Percentiles rank a stretch among this genome's conserved stretches.
These are phyloP conservation scores for Tremellales sp. DNA, from an alignment of 1,284 basidiomycete genomes.

Conservation along the genomic window DNA sequence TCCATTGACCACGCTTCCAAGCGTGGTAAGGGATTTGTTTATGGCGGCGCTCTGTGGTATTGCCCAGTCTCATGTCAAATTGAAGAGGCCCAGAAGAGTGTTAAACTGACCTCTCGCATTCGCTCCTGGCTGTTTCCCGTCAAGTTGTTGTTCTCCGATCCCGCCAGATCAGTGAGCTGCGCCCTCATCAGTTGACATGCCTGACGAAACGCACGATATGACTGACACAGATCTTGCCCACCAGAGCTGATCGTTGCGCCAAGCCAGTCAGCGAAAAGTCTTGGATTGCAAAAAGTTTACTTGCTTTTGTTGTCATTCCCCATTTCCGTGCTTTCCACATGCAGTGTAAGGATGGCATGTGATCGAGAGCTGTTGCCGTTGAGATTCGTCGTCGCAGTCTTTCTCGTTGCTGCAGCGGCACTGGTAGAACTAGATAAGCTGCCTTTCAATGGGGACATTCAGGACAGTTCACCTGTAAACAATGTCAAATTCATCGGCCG, in stretches of 20 bases:
- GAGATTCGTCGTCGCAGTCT: constrained; percentile 75
- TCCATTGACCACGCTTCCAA: constrained; percentile 78
- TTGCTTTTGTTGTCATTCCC: constrained; percentile 48
- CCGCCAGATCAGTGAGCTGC: constrained; percentile 72
- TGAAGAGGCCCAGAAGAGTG: too few species aligned
- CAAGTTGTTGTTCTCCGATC: constrained; percentile 81
- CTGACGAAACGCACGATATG: neutral
- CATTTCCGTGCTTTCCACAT: constrained; percentile 46
- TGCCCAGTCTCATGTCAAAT: neutral
- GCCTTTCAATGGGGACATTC: constrained; percentile 3
- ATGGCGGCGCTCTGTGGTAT: constrained; percentile 70
- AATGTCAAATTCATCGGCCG: constrained; percentile 59
- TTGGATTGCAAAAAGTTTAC: too few species aligned
- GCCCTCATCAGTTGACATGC: neutral
- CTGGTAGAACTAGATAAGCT: constrained; percentile 40
- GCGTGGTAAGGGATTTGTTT: constrained; percentile 74
- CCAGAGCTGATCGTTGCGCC: too few species aligned
- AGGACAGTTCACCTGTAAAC: constrained; percentile 59
- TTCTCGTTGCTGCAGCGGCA: constrained; percentile 64
- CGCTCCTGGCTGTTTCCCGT: constrained; percentile 75
- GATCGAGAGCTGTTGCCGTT: constrained; percentile 75
- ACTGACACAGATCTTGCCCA: constrained; percentile 64
- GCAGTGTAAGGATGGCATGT: constrained; percentile 72
- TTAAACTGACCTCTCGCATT: constrained; percentile 53
- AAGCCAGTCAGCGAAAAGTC: too few species aligned